phyloP scores from a whole-genome alignment of 1,139 yeast genomes.

The Candida sanyaensis region DNA sequence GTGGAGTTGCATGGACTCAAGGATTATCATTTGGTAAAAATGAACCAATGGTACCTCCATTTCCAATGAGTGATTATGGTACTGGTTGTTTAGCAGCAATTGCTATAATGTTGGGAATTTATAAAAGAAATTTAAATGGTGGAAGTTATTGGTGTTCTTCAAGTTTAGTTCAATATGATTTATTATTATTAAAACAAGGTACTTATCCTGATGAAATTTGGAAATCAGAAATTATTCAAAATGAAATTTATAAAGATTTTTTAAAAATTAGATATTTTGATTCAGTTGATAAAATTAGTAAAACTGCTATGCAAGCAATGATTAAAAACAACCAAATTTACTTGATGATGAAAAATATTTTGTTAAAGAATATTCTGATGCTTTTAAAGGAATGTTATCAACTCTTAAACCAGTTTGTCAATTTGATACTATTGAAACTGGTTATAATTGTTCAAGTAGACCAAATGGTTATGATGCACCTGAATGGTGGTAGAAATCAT shows the following conservation, averaged over 20 bases:
- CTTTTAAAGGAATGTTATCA: constrained; percentile 23
- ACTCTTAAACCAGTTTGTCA: constrained; percentile 30
- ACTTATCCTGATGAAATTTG: constrained; percentile 23
- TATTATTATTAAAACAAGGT: constrained; percentile 29
- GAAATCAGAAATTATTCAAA: constrained; percentile 13
- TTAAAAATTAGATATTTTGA: constrained; percentile 25
- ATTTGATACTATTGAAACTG: constrained; percentile 22
- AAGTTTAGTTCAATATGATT: constrained; percentile 32
- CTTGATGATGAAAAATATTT: constrained; percentile 20
- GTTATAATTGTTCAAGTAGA: constrained; percentile 24
- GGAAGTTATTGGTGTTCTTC: constrained; percentile 33
- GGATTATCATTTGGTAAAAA: constrained; percentile 27
- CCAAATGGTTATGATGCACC: constrained; percentile 31
- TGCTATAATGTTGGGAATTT: constrained; percentile 27
- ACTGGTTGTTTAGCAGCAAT: constrained; percentile 35
- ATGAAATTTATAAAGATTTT: constrained; percentile 15
- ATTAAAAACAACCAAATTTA: constrained; percentile 21
- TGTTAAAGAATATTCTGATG: constrained; percentile 21
- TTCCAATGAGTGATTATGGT: constrained; percentile 37
- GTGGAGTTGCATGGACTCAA: constrained; percentile 35
- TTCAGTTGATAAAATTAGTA: constrained; percentile 29
- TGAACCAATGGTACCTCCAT: constrained; percentile 35
- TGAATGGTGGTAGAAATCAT: constrained; percentile 23
- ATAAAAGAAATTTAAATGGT: constrained; percentile 25
- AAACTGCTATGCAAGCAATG: constrained; percentile 24